phyloP scores from a whole-genome alignment of 345 rosid genomes.

The Euclidium syriacum region DNA sequence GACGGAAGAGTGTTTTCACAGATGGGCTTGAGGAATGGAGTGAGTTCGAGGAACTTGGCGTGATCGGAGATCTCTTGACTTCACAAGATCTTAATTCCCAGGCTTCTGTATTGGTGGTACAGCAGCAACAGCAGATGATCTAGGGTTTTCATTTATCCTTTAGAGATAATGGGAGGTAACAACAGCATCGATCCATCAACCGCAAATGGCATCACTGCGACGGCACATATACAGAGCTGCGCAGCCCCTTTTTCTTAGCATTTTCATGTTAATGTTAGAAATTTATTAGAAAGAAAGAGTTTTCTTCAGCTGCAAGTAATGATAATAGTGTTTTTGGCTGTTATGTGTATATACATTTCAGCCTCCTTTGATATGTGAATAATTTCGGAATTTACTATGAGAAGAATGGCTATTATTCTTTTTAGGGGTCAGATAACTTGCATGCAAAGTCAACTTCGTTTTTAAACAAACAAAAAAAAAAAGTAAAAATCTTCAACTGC shows the following conservation, averaged over 20 bases:
- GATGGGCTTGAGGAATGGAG: constrained; percentile 32
- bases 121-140: constrained; percentile 30
- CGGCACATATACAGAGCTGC: background rate
- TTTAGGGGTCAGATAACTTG: background rate
- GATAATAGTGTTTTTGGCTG: background rate
- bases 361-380: background rate
- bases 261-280: background rate
- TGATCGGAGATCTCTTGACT: constrained; percentile 31
- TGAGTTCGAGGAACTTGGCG: constrained; percentile 28
- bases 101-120: constrained; percentile 31
- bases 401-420: background rate
- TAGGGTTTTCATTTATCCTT: constrained; percentile 1
- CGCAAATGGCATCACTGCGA: background rate
- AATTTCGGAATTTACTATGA: background rate
- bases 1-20: constrained; percentile 18
- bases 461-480: too few relatives aligned
- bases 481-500: too few relatives aligned
- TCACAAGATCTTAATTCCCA: constrained; percentile 22
- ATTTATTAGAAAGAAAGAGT: background rate
- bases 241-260: background rate
- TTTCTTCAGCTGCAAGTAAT: constrained; percentile 7
- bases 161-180: background rate
- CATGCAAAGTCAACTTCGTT: background rate
- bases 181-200: background rate
- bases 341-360: constrained; percentile 4